Percentiles rank a stretch among this genome's conserved stretches.
These are phyloP conservation scores for Heterobasidion parviporum DNA, from an alignment of 1,284 basidiomycete species.

Conservation along the genomic window DNA sequence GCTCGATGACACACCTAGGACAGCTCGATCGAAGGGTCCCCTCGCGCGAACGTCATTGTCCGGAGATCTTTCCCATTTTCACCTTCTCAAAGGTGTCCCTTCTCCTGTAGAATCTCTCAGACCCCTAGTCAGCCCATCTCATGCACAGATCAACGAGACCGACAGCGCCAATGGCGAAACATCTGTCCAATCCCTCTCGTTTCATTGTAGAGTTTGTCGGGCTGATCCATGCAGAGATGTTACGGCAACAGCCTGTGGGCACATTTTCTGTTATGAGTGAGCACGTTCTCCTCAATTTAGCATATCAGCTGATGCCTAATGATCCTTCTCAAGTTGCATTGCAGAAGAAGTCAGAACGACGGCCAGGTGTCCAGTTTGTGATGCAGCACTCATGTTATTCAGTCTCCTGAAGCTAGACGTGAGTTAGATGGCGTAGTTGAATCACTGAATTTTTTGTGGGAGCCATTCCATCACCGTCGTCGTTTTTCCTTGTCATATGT, in stretches of 20 bases:
- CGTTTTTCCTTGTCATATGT: too few relatives aligned
- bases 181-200: neutral
- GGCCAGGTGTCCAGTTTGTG: neutral
- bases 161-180: neutral
- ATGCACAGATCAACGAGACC: neutral
- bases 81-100: neutral
- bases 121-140: neutral
- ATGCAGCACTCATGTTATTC: neutral
- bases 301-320: neutral
- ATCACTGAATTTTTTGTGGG: too few relatives aligned
- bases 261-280: conserved; percentile 5
- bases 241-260: conserved; percentile 6
- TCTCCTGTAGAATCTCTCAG: neutral
- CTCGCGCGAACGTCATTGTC: neutral
- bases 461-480: too few relatives aligned
- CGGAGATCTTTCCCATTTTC: neutral
- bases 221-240: neutral
- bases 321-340: neutral
- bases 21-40: neutral
- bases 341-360: neutral
- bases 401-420: neutral
- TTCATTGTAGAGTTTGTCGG: conserved; percentile 5
- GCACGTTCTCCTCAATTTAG: neutral
- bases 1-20: neutral
- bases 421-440: neutral